Evolutionary conservation across 306 rosid genomes (phyloP).

Genomic region (Trifolium fragiferum): DNA sequence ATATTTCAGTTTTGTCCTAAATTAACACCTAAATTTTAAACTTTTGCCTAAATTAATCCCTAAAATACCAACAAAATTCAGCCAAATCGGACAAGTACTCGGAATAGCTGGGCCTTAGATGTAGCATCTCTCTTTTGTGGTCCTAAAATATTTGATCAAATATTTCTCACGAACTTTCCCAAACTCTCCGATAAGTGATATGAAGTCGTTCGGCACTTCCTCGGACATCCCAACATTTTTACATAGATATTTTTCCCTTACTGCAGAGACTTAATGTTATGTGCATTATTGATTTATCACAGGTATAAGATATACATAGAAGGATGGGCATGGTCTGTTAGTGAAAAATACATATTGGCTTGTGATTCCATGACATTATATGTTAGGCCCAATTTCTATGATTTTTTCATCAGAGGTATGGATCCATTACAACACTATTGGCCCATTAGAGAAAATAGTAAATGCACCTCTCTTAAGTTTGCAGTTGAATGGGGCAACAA

Average conservation of each 20-base stretch:
- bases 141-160: too few relatives aligned
- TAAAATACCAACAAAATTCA: too few relatives aligned
- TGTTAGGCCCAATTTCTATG: constrained; percentile 57
- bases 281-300: not conserved
- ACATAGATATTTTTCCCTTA: not conserved
- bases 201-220: too few relatives aligned
- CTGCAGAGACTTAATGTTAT: not conserved
- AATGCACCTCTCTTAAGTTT: constrained; percentile 80
- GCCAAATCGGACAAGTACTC: too few relatives aligned
- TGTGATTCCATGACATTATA: constrained; percentile 73
- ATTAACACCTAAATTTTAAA: too few relatives aligned
- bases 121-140: too few relatives aligned
- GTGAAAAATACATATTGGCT: constrained; percentile 86
- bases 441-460: constrained; percentile 71
- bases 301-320: constrained; percentile 85
- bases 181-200: too few relatives aligned
- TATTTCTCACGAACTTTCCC: too few relatives aligned
- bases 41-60: too few relatives aligned
- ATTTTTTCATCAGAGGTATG: constrained; percentile 77
- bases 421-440: constrained; percentile 76
- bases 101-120: too few relatives aligned
- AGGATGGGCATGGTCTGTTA: constrained; percentile 95
- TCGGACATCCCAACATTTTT: too few relatives aligned
- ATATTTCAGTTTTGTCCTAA: too few relatives aligned
- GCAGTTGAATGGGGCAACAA: constrained; percentile 94